Base-by-base conservation (phyloP, 2,329 filamentous ascomycete species). In the Esteya vermicola region DNA sequence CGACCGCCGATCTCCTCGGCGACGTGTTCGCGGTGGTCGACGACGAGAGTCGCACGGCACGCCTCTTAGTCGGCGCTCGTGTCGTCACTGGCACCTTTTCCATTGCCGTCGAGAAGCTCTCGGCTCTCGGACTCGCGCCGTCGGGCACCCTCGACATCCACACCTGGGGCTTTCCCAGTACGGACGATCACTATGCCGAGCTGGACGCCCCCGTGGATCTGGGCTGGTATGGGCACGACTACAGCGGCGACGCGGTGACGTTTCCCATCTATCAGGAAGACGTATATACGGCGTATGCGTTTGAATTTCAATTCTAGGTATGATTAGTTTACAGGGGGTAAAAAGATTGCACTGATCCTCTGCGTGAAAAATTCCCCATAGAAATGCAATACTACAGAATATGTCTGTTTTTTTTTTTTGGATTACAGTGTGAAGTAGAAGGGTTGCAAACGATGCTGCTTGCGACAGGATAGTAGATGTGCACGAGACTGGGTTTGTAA, bases 221-320 rank as follows among this genome's bases (percentile, higher is more conserved):
- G 4, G 58, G 57, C 1, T 48, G 44, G 19, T 44, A 48, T 28
- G 45, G 45, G 9, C 57, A 62, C 45, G 41, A 47, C 1, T 63
- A 62, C 47, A 51, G 50, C 6, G 56, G 49, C 6, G 50, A 59
- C 35, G 48, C 44, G 6, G 50, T 64, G 3, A 57, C 54, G 1
- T 61, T 63, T 33, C 54, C 58, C 4, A 50, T 63, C 2, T 57
- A 55, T 37, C 59, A 61, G 44, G 55, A 45, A 1, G 57, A 62
- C 34, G 49, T 35, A 4, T 48, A 49, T 3, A 62, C 58, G 2
- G 60, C 59, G 2, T 62, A 54, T 47, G 61, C 57, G 2, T 62
- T 63, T 49, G 59, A 63, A 38, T 62, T 63, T 28, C 10, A 14
- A 14, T 10, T 28, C n/a, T 28, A 28, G 26, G 7, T n/a, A n/a